Base-by-base conservation (phyloP, 2,329 filamentous ascomycete species). In the Polytolypa hystricis region DNA sequence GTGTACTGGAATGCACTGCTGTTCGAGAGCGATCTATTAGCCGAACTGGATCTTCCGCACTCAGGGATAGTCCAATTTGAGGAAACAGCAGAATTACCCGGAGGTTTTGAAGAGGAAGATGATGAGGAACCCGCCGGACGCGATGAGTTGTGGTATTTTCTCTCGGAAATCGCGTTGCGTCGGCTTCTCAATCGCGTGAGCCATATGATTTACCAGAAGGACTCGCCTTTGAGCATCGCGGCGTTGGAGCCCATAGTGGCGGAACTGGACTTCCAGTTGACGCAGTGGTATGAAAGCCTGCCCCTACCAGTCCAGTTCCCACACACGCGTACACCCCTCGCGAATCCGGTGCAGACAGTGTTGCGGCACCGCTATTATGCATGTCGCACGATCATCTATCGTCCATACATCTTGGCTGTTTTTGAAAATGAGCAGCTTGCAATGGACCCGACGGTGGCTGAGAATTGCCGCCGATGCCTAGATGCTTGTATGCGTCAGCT, bases 1-100 rank as follows among this genome's bases (percentile, higher is more conserved):
- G 79, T 89, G 10, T 91, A 85, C 61, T 91, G 84, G 84, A 89
- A 91, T 48, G 71, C 82, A 2, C 65, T 87, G 2, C 71, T 89
- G 34, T 84, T 85, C 41, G 83, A 89, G 57, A 86, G 77, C 51
- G 83, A 89, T 53, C 67, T 89, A 26, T 67, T 87, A 3, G 81
- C 82, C 6, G 83, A 89, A 55, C 63, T 89, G 21, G 83, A 89
- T 53, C 67, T 91, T 11, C 83, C 84, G 3, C 83, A 89, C 54
- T 87, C 82, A 2, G 83, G 83, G 4, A 82, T 89, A 34, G 81
- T 85, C 15, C 79, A 84, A 46, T 84, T 84, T 38, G 84, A 89
- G 55, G 83, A 89, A 50, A 76, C 77, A 14, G 81, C 89, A 40
- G 81, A 81, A 7, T 65, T 91, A 1, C 84, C 84, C 1, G 79